Percentiles rank a stretch among this genome's conserved stretches.
Conservation (phyloP, 768 basidiomycete species). For the Lepiota brunneoincarnata region DNA sequence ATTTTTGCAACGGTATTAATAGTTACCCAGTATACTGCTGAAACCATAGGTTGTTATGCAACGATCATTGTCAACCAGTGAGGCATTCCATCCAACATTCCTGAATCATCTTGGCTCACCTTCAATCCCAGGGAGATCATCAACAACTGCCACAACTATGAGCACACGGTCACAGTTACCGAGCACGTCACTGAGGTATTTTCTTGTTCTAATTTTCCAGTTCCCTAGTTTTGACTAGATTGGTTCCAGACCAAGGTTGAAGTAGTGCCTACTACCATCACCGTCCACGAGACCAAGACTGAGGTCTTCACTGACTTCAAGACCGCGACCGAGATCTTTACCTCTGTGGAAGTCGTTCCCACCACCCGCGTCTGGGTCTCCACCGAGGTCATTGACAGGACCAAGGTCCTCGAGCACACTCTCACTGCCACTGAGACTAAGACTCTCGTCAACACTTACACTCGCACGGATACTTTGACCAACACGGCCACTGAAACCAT, state of each 20-base stretch:
- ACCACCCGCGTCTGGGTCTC: slow-evolving; percentile 68
- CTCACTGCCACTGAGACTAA: slow-evolving; percentile 61
- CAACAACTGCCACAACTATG: slow-evolving; percentile 15
- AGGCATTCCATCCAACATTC: slow-evolving; percentile 13
- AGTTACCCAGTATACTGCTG: slow-evolving; percentile 31
- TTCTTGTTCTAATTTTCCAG: not conserved
- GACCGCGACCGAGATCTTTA: slow-evolving; percentile 42
- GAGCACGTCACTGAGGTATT: slow-evolving; percentile 36
- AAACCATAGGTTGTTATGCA: slow-evolving; percentile 56
- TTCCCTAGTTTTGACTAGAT: not conserved
- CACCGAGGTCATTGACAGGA: slow-evolving; percentile 60
- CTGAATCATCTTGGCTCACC: slow-evolving; percentile 8
- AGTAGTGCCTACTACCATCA: slow-evolving; percentile 42
- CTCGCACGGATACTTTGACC: slow-evolving; percentile 44
- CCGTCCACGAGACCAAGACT: slow-evolving; percentile 38
- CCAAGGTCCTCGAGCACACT: slow-evolving; percentile 53
- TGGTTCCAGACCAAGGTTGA: slow-evolving; percentile 25
- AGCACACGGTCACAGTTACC: slow-evolving; percentile 22
- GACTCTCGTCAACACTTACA: slow-evolving; percentile 55
- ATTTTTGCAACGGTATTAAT: slow-evolving; percentile 5
- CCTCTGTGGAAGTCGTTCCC: slow-evolving; percentile 52
- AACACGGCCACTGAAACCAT: slow-evolving; percentile 46
- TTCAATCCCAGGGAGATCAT: slow-evolving; percentile 15
- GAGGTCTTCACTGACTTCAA: slow-evolving; percentile 37
- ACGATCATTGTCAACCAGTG: slow-evolving; percentile 56